These are phyloP conservation scores for Leishmania aethiopica DNA, from an alignment of 208 protist genomes.

Conservation along the genomic window DNA sequence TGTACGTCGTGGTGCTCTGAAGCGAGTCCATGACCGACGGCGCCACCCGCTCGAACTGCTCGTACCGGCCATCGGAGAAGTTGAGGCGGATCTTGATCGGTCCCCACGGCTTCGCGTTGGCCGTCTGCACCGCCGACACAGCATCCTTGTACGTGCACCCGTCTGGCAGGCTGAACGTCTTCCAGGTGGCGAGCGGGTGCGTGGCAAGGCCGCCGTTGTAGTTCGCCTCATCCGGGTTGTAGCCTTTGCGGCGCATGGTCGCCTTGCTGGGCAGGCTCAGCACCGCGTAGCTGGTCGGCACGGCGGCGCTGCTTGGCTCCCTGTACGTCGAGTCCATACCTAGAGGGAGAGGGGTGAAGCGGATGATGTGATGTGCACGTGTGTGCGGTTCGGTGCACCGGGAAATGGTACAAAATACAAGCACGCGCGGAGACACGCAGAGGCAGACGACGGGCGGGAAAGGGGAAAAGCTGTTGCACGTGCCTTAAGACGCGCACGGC, in stretches of 20 bases:
- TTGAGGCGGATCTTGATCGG: conserved; percentile 74
- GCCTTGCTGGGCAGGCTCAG: conserved; percentile 67
- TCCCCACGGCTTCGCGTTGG: conserved; percentile 76
- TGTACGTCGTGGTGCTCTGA: conserved; percentile 55
- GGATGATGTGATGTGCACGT: background rate
- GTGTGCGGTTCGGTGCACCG: background rate
- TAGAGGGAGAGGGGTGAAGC: background rate
- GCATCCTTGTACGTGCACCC: conserved; percentile 77
- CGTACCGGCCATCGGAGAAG: conserved; percentile 74
- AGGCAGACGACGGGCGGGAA: background rate
- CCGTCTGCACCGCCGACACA: conserved; percentile 59
- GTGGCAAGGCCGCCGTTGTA: conserved; percentile 56
- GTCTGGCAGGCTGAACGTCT: conserved; percentile 52
- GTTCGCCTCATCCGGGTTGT: conserved; percentile 53
- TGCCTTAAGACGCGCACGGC: background rate
- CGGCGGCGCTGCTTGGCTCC: conserved; percentile 43
- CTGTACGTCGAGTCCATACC: conserved; percentile 57
- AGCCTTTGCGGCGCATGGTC: conserved; percentile 76
- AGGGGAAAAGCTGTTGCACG: background rate
- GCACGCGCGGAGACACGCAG: background rate
- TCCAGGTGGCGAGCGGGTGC: conserved; percentile 80
- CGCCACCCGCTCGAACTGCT: conserved; percentile 69
- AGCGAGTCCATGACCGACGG: conserved; percentile 52
- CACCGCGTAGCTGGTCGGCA: conserved; percentile 77
- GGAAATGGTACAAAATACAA: background rate